Base-by-base conservation (phyloP, 1,284 basidiomycete genomes). In the Flammula alnicola region DNA sequence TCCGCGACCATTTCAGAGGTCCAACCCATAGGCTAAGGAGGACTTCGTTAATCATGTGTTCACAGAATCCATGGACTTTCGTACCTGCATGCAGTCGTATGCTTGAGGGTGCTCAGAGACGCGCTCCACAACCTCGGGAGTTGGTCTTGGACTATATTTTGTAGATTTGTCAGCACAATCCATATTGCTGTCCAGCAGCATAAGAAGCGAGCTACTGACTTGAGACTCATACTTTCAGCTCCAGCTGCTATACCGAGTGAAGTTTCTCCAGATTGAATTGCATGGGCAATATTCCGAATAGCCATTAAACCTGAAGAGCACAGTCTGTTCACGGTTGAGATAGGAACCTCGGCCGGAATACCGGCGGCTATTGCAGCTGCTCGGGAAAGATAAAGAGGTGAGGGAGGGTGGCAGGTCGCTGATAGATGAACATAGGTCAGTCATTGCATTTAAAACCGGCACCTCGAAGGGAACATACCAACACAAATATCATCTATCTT, bases 281-380 rank as follows among this genome's bases (percentile, higher is more conserved):
- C 78, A 67, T 94, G 87, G 1, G 91, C 89, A 42, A 95, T 82
- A 58, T 74, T 83, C 43, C 90, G 80, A 53, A 95, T 84, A 4
- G 92, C 85, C 86, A 93, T 93, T 35, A 95, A 76, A 23, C 93
- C 93, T 1, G 89, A 92, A 1, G 89, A 87, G 65, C 92, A 94
- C 14, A 93, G 75, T 37, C 92, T 77, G 65, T 94, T 94, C 39
- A 93, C 83, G n/a, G 87, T 83, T 8, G 84, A 81, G 37, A 88
- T 82, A 10, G 93, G 90, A 2, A 92, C 86, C 39, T 81, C 70
- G 46, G 84, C 77, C 3, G 91, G 91, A 49, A 93, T 86, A 3
- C 90, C 91, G 19, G 92, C 90, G 11, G 91, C 86, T 37, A 93
- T 76, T 1, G 88, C 87, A 6, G 90, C 90, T 8, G 90, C 88